A percentile compares a stretch with the other conserved stretches of the same genome.
Evolutionary conservation across 345 rosid species (phyloP).

Genomic region (Garcia nutans): DNA sequence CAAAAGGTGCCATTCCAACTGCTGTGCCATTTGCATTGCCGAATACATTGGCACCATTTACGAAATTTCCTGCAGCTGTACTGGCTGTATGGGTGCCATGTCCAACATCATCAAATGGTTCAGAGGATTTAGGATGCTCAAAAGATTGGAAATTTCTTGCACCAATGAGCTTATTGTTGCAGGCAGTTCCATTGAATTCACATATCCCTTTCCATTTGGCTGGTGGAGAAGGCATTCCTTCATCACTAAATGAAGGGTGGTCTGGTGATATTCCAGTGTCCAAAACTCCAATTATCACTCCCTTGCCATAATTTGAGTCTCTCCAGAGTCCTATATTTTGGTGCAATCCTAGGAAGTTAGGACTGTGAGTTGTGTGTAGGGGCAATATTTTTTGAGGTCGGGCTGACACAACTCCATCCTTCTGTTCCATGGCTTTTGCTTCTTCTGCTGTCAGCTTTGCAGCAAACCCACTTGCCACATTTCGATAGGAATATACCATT

Average conservation of each 20-base stretch:
- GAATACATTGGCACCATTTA: conserved; percentile 12
- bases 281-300: conserved; percentile 24
- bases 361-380: conserved; percentile 15
- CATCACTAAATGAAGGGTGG: conserved; percentile 29
- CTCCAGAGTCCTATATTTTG: conserved; percentile 20
- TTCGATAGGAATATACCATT: too few relatives aligned
- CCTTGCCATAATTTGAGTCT: conserved; percentile 23
- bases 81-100: conserved; percentile 30
- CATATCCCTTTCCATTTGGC: conserved; percentile 30
- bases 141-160: conserved; percentile 9
- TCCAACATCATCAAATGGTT: neutral
- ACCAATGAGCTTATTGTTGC: conserved; percentile 25
- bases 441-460: conserved; percentile 46
- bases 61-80: conserved; percentile 51
- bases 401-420: conserved; percentile 31
- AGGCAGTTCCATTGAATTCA: conserved; percentile 14
- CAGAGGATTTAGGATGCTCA: too few relatives aligned
- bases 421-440: conserved; percentile 26
- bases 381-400: conserved; percentile 9
- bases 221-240: conserved; percentile 28
- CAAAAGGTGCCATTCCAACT: conserved; percentile 32
- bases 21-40: conserved; percentile 66
- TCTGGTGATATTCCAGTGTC: conserved; percentile 17
- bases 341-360: conserved; percentile 25
- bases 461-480: conserved; percentile 37